A percentile compares a stretch with the other conserved stretches of the same genome.
Evolutionary conservation across 2,329 filamentous ascomycete species (phyloP).

Genomic region (Pestalotiopsis sp.): DNA sequence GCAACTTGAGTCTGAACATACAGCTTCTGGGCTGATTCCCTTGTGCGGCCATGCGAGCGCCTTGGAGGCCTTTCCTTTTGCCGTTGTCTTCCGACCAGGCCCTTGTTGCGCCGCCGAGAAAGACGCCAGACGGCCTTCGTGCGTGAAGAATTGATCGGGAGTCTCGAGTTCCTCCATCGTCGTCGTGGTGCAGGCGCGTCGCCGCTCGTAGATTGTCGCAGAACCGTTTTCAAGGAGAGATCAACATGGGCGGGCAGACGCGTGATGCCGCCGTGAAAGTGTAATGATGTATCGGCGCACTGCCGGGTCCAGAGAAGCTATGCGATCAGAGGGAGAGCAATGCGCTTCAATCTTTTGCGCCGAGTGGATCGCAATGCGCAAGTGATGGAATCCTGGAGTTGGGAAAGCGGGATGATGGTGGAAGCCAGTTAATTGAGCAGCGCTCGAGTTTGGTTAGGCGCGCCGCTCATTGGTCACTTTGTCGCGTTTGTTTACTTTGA

Average conservation of each 20-base stretch:
- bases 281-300: background rate
- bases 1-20: slow-evolving; percentile 37
- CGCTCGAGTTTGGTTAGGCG: background rate
- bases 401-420: slow-evolving; percentile 9
- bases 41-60: slow-evolving; percentile 78
- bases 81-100: slow-evolving; percentile 71
- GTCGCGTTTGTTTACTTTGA: slow-evolving; percentile 12
- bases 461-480: background rate
- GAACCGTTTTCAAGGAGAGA: background rate
- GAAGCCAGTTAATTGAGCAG: background rate
- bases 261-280: background rate
- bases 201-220: background rate
- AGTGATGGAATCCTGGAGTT: background rate
- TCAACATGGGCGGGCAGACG: background rate
- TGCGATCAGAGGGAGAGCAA: background rate
- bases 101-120: slow-evolving; percentile 70
- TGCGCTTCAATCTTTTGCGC: background rate
- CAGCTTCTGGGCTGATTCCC: slow-evolving; percentile 65
- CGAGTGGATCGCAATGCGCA: background rate
- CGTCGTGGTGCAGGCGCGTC: background rate
- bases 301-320: background rate
- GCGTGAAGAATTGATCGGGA: slow-evolving; percentile 59
- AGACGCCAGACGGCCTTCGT: slow-evolving; percentile 77
- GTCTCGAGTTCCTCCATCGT: slow-evolving; percentile 32
- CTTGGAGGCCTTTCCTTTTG: slow-evolving; percentile 61